Base-by-base conservation (phyloP, 345 rosid species). In the Theobroma cacao region DNA sequence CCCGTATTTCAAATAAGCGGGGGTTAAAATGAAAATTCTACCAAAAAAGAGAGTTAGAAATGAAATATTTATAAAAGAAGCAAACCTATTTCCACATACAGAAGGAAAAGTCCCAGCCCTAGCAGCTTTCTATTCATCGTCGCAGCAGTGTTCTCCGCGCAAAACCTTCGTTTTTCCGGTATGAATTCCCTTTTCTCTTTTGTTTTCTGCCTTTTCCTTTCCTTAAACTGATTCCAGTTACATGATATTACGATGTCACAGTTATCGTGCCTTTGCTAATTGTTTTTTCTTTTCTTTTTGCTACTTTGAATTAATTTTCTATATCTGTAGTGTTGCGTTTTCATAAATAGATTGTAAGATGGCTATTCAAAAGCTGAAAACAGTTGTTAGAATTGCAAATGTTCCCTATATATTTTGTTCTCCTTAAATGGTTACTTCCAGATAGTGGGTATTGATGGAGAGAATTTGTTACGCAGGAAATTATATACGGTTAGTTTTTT, bases 401-500 rank as follows among this genome's bases (percentile, higher is more conserved):
- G 73, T 33, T 71, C 41, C 4, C 40, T 50, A 22, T 38, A 11
- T 31, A 17, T 18, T 30, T 48, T 47, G 10, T 50, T 30, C 5
- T 18, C 20, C 18, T 71, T 24, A 2, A 20, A 50, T 31, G 28
- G 55, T 47, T 28, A 13, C 28, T 71, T 50, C 28, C 18, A 31
- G 10, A 34, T 50, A 28, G 31, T 22, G 26, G 72, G n/a, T 20
- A 18, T 34, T 75, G 64, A 76, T 63, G 53, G 63, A 58, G 7
- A 58, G 26, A 8, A 31, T 71, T 33, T 41, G 67, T 61, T 76
- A 24, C 67, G 79, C 83, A 82, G 87, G 87, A 30, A 52, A 26
- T 41, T 47, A 0, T 75, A 31, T 61, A 45, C n/a, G 48, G 71
- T 69, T 34, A 67, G 70, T 63, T 62, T 75, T 64, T 58, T 65